Conservation (phyloP, 257 asterid genomes). For the Verbena officinalis region DNA sequence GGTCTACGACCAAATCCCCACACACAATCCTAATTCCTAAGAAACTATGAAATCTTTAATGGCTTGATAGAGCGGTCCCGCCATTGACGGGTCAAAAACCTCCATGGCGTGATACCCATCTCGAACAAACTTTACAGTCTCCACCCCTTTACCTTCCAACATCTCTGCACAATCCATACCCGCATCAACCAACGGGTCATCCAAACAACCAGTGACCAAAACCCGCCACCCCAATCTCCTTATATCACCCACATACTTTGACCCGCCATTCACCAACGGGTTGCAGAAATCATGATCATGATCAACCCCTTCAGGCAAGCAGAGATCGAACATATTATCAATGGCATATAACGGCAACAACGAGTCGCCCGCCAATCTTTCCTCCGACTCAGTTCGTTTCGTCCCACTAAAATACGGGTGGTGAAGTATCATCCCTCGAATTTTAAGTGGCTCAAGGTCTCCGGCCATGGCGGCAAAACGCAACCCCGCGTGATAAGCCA, state of each 20-base stretch:
- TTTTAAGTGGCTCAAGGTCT: constrained; percentile 36
- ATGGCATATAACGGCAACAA: constrained; percentile 25
- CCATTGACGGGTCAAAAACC: constrained; percentile 30
- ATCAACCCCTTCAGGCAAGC: constrained; percentile 48
- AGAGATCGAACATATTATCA: constrained; percentile 48
- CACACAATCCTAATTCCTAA: not conserved
- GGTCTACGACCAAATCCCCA: no score
- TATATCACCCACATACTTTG: constrained; percentile 24
- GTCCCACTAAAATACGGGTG: constrained; percentile 52
- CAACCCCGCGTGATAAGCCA: constrained; percentile 46
- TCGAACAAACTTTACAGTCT: constrained; percentile 23
- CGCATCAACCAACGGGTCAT: constrained; percentile 51
- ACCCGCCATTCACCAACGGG: constrained; percentile 29
- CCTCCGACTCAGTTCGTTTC: constrained; percentile 50
- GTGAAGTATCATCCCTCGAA: constrained; percentile 57
- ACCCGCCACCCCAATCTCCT: constrained; percentile 35
- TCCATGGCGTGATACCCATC: constrained; percentile 52
- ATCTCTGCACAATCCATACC: constrained; percentile 31
- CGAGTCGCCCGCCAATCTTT: constrained; percentile 26
- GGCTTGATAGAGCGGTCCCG: constrained; percentile 1
- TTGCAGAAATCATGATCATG: constrained; percentile 54
- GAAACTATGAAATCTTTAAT: constrained; percentile 17
- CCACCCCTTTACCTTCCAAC: constrained; percentile 40
- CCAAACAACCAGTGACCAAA: constrained; percentile 41
- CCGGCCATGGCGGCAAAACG: constrained; percentile 26